Evolutionary conservation across 1,139 yeast genomes (phyloP), one percentile per base, ranked within the genome.

Genomic region (Pichia inconspicua): DNA sequence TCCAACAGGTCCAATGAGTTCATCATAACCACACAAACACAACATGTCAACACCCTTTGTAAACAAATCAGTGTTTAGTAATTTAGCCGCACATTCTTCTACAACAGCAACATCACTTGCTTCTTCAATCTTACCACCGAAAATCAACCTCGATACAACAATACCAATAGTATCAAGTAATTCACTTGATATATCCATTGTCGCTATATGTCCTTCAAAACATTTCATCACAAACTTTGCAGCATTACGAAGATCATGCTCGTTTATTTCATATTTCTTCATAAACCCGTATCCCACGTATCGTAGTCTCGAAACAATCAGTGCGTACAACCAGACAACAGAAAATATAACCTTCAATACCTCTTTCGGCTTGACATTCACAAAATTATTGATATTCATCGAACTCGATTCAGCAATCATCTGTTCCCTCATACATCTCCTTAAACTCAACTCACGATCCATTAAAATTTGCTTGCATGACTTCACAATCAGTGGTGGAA

Each of bases 41-140:
- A 76, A 66, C 43, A 75, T 51, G 28, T 66, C 62, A 58, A 65
- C 72, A 17, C 59, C 64, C 25, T 57, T 45, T 27, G 68, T 70
- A 51, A 69, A 75, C 2, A 75, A 60, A 0, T 61, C 60, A 3
- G 62, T 50, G 2, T 56, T 57, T 54, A 78, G 69, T 2, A 72
- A 50, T 15, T 53, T 50, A 8, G 46, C 39, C 0, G 71, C 67
- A 34, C 75, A 55, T 0, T 48, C 45, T 5, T 48, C 48, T 19
- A 77, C 51, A 30, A 51, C 52, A 12, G 55, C 41, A 12, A 59
- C 55, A 63, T 87, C 96, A 0, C 63, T 58, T 0, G 46, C 55
- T 42, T 67, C 61, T 50, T 80, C 82, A 41, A 85, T 68, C 62
- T 84, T 84, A 25, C 94, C 94, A 14, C 95, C 95, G 59, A 87